A percentile compares a stretch with the other conserved stretches of the same genome.
phyloP scores from a whole-genome alignment of 2,329 filamentous ascomycete species.

The Clarireedia sp. region DNA sequence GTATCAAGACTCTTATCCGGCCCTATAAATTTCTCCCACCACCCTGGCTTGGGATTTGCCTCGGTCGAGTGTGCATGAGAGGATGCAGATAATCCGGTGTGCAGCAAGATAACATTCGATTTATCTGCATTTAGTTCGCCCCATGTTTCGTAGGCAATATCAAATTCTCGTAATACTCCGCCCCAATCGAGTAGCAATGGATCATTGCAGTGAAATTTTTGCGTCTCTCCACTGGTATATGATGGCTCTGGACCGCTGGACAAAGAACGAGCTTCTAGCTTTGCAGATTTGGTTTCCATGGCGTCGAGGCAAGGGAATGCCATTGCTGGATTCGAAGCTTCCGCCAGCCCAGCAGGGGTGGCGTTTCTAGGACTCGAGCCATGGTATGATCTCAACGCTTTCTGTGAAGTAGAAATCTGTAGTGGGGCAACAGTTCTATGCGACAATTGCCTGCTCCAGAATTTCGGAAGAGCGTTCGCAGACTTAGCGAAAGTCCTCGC shows the following conservation, averaged over 20 bases:
- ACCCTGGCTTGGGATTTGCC: constrained; percentile 78
- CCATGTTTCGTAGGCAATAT: constrained; percentile 92
- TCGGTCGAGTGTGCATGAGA: constrained; percentile 93
- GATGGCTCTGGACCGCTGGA: constrained; percentile 82
- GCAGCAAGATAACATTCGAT: constrained; percentile 83
- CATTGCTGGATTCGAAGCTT: constrained; percentile 72
- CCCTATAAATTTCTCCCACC: constrained; percentile 99
- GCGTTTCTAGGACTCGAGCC: constrained; percentile 15
- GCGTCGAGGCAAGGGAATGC: constrained; percentile 86
- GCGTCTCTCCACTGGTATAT: constrained; percentile 84
- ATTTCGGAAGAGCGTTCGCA: constrained; percentile 8
- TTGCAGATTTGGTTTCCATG: constrained; percentile 69
- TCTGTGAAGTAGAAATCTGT: not conserved
- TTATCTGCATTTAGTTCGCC: constrained; percentile 69
- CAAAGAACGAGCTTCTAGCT: constrained; percentile 58
- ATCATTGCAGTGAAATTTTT: constrained; percentile 64
- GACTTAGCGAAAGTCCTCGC: constrained; percentile 17
- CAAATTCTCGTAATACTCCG: constrained; percentile 79
- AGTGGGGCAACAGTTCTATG: constrained; percentile 4
- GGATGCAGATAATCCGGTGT: constrained; percentile 93
- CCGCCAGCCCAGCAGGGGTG: constrained; percentile 14
- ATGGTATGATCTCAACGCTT: constrained; percentile 20
- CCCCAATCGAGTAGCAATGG: constrained; percentile 89
- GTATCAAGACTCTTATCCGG: constrained; percentile 80
- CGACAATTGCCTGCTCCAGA: constrained; percentile 17